These are phyloP conservation scores for Neurospora tetraspora DNA, from an alignment of 495 filamentous ascomycete genomes.

Conservation along the genomic window DNA sequence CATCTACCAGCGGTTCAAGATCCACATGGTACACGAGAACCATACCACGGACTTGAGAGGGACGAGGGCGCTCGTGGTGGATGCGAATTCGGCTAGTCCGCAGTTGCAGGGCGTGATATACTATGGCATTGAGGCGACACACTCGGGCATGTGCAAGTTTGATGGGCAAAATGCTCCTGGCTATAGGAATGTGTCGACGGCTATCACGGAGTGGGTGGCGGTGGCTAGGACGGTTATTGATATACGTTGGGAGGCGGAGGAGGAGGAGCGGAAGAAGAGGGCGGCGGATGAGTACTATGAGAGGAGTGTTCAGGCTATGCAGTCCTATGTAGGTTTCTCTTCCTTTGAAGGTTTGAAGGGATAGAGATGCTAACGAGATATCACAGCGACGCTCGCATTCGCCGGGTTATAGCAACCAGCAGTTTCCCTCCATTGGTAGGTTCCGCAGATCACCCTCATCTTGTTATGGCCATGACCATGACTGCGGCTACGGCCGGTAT, in stretches of 20 bases:
- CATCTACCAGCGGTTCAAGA: constrained; percentile 60
- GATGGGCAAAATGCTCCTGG: constrained; percentile 61
- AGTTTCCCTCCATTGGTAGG: constrained; percentile 11
- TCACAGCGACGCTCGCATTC: background rate
- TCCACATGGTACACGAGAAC: constrained; percentile 59
- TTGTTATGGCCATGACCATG: background rate
- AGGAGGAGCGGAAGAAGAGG: constrained; percentile 37
- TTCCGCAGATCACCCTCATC: constrained; percentile 3
- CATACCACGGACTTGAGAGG: constrained; percentile 56
- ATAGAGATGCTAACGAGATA: background rate
- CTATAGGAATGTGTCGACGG: constrained; percentile 62
- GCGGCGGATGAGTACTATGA: constrained; percentile 34
- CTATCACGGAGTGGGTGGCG: constrained; percentile 57
- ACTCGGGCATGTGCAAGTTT: constrained; percentile 85
- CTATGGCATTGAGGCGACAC: constrained; percentile 72
- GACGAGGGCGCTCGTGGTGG: constrained; percentile 51
- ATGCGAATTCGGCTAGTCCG: constrained; percentile 64
- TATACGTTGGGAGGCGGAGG: constrained; percentile 55
- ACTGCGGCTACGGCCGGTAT: background rate
- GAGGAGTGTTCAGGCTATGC: constrained; percentile 13
- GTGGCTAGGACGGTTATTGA: constrained; percentile 48
- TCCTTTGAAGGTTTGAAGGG: background rate
- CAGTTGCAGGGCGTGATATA: constrained; percentile 64
- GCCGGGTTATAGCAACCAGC: constrained; percentile 5
- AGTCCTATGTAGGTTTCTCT: constrained; percentile 28